Conservation (phyloP, 2,329 filamentous ascomycete species). For the Ascochyta lentis region DNA sequence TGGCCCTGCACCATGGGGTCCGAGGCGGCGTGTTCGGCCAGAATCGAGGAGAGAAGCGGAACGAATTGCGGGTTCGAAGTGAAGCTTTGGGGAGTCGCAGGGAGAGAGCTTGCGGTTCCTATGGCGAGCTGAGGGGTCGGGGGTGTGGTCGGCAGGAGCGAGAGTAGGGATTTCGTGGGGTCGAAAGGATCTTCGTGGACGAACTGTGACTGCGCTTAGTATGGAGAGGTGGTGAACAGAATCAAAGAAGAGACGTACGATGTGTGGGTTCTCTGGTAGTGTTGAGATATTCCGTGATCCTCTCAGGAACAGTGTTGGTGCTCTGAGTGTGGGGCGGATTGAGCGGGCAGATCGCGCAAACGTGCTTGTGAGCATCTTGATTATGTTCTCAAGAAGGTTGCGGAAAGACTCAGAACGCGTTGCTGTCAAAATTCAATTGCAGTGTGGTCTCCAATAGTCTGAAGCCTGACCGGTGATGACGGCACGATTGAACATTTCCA, state of each 20-base stretch:
- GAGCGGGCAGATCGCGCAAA: slow-evolving; percentile 29
- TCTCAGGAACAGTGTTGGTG: slow-evolving; percentile 29
- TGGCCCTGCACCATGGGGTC: slow-evolving; percentile 65
- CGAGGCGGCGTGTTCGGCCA: slow-evolving; percentile 60
- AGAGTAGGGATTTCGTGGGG: slow-evolving; percentile 56
- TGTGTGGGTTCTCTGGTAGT: slow-evolving; percentile 53
- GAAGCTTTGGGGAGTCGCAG: slow-evolving; percentile 63
- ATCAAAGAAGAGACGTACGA: slow-evolving; percentile 35
- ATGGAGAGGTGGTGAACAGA: background rate
- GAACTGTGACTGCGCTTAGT: slow-evolving; percentile 49
- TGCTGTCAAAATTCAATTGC: slow-evolving; percentile 9
- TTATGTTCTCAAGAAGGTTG: no score
- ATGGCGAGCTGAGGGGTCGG: slow-evolving; percentile 61
- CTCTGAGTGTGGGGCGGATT: slow-evolving; percentile 15
- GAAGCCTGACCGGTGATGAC: slow-evolving; percentile 17
- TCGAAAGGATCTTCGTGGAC: slow-evolving; percentile 55
- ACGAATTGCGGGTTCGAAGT: slow-evolving; percentile 64
- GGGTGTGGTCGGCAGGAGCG: slow-evolving; percentile 63
- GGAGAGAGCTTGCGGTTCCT: slow-evolving; percentile 61
- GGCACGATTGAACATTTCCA: slow-evolving; percentile 17
- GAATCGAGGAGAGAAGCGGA: slow-evolving; percentile 62
- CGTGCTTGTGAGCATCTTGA: slow-evolving; percentile 28
- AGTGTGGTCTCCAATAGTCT: background rate
- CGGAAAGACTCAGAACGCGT: background rate
- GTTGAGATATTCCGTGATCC: slow-evolving; percentile 45